Conservation (phyloP, 352 stramenopile genomes). For the Globisporangium echinulatum region DNA sequence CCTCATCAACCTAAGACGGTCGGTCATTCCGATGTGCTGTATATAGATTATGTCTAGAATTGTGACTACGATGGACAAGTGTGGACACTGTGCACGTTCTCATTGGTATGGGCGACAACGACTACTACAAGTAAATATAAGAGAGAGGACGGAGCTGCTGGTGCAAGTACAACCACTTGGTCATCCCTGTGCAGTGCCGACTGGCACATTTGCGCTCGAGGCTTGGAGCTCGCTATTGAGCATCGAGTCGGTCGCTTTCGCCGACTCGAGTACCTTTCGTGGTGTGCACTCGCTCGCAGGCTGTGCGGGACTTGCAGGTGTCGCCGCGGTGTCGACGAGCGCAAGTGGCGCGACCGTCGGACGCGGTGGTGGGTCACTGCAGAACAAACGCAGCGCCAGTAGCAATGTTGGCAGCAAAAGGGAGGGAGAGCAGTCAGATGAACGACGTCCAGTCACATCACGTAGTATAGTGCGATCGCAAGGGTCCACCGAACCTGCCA, state of each 20-base stretch:
- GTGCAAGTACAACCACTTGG: no score
- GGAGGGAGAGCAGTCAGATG: no score
- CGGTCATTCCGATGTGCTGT: no score
- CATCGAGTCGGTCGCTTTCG: constrained; percentile 37
- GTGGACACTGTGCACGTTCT: no score
- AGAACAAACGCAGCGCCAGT: background rate
- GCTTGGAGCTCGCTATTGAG: constrained; percentile 25
- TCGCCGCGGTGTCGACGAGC: background rate
- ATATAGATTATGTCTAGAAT: no score
- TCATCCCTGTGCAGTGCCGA: no score
- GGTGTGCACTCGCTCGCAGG: constrained; percentile 33
- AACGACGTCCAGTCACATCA: background rate
- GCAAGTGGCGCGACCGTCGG: constrained; percentile 2
- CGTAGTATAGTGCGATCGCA: background rate
- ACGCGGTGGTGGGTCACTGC: constrained; percentile 33
- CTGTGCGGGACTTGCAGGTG: constrained; percentile 1
- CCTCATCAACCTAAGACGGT: no score
- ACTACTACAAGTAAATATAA: no score
- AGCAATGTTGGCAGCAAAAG: no score
- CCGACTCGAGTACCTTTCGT: constrained; percentile 40
- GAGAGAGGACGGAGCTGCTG: no score
- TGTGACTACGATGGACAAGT: no score
- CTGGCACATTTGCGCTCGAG: background rate
- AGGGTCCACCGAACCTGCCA: constrained; percentile 29
- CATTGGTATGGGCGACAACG: no score